These are phyloP conservation scores for Mesotaenium endlicherianum DNA, from an alignment of 139 green algal species.

Conservation along the genomic window DNA sequence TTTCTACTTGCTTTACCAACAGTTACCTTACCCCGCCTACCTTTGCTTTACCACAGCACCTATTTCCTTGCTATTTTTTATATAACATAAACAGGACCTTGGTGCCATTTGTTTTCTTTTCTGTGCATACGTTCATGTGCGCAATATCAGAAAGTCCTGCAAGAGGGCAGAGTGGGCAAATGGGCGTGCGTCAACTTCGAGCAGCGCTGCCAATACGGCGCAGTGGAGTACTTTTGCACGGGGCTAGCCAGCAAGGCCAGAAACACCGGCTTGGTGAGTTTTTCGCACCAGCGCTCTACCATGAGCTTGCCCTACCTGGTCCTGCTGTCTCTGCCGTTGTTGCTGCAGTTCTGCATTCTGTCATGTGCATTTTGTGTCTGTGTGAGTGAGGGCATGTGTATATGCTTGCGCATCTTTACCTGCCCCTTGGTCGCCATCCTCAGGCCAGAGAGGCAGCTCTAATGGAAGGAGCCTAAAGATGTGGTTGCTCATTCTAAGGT, in stretches of 20 bases:
- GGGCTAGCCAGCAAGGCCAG: neutral
- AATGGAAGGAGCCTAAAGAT: too few relatives aligned
- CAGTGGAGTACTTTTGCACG: neutral
- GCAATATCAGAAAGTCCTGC: neutral
- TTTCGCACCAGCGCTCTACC: neutral
- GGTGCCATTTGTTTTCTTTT: too few relatives aligned
- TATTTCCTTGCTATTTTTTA: too few relatives aligned
- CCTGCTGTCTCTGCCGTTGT: neutral
- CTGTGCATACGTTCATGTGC: neutral
- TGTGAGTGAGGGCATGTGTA: neutral
- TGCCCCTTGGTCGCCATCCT: too few relatives aligned
- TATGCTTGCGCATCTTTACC: neutral
- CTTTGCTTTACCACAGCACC: too few relatives aligned
- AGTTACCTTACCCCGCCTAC: too few relatives aligned
- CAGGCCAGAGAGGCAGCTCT: too few relatives aligned
- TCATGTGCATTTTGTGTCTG: neutral
- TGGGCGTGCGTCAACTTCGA: neutral
- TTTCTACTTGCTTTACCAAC: too few relatives aligned
- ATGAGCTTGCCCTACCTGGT: neutral
- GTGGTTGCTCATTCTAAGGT: too few relatives aligned
- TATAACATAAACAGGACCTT: too few relatives aligned
- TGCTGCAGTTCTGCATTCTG: neutral
- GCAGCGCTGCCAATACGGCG: neutral
- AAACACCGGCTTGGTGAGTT: neutral
- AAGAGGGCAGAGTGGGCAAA: neutral